These are phyloP conservation scores for Salinomyces thailandicus DNA, from an alignment of 2,329 filamentous ascomycete species.

Conservation along the genomic window DNA sequence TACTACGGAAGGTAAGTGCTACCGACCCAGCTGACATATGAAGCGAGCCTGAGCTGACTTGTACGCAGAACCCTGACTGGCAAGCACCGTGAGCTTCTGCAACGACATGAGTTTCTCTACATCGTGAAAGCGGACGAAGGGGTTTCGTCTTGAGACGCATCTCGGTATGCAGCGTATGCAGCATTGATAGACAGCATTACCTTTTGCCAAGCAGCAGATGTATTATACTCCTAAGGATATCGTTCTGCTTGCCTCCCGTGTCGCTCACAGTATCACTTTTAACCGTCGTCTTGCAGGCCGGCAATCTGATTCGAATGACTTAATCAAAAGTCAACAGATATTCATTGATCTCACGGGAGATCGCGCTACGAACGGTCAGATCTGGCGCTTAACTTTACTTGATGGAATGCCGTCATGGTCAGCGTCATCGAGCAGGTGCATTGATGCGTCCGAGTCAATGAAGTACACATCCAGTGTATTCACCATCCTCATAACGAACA, in stretches of 20 bases:
- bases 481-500: too few relatives aligned
- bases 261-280: too few relatives aligned
- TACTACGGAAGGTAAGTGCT: conserved; percentile 80
- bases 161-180: background rate
- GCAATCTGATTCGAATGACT: background rate
- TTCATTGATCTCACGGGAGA: background rate
- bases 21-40: conserved; percentile 3
- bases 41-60: too few relatives aligned
- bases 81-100: conserved; percentile 13
- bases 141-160: too few relatives aligned
- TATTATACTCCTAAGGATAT: background rate
- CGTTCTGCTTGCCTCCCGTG: too few relatives aligned
- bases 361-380: background rate
- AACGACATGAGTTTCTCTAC: too few relatives aligned
- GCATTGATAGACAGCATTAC: background rate
- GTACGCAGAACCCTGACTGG: conserved; percentile 23
- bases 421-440: background rate
- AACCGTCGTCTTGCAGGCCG: too few relatives aligned
- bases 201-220: background rate
- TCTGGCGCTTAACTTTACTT: background rate
- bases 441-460: too few relatives aligned
- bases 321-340: too few relatives aligned
- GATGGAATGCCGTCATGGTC: background rate
- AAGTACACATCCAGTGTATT: too few relatives aligned
- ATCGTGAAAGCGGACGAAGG: too few relatives aligned